Evolutionary conservation across 2,329 filamentous ascomycete species (phyloP).

Genomic region (Phaeosphaeria sp.): DNA sequence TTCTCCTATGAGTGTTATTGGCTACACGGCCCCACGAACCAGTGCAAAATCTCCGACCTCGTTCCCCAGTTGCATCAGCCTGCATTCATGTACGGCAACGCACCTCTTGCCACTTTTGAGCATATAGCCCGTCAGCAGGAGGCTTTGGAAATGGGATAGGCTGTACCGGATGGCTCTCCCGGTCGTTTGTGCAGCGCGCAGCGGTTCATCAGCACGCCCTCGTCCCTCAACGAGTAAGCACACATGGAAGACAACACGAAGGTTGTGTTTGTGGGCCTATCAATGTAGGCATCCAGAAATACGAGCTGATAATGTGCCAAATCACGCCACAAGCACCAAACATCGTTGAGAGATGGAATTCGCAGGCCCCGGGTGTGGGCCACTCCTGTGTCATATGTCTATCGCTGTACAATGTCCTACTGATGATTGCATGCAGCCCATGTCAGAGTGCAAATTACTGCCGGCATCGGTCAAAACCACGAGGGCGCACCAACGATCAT

Average conservation of each 20-base stretch:
- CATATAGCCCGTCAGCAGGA: background rate
- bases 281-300: background rate
- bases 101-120: constrained; percentile 17
- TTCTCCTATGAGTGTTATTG: background rate
- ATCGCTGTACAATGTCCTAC: background rate
- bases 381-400: background rate
- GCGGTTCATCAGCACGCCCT: background rate
- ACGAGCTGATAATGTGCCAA: background rate
- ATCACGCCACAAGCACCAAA: background rate
- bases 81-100: constrained; percentile 34
- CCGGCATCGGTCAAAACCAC: background rate
- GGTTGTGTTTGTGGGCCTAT: background rate
- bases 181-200: background rate
- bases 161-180: background rate
- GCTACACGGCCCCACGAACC: background rate
- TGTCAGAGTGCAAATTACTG: background rate
- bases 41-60: background rate
- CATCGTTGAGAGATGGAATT: background rate
- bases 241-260: background rate
- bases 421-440: background rate
- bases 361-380: background rate
- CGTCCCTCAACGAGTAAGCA: background rate
- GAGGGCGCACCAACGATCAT: background rate
- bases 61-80: constrained; percentile 36
- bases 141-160: background rate